A percentile compares a stretch with the other conserved stretches of the same genome.
These are phyloP conservation scores for Symbiodinium natans DNA, from an alignment of 73 alveolate species.

Conservation along the genomic window DNA sequence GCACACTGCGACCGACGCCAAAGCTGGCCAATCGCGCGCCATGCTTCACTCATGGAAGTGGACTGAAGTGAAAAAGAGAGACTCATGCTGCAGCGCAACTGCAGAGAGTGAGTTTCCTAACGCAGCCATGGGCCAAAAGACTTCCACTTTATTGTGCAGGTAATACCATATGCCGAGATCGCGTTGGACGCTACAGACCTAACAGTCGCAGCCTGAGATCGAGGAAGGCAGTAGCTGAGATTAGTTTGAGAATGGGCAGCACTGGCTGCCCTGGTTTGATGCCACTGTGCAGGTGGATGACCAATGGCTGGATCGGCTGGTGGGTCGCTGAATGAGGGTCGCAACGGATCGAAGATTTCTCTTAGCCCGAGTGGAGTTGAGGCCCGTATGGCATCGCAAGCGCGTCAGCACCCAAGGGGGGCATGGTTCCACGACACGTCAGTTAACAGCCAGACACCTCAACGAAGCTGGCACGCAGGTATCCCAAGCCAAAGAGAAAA, in stretches of 20 bases:
- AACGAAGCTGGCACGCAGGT: neutral
- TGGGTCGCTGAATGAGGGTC: neutral
- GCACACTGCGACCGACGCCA: neutral
- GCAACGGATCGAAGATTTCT: too few relatives aligned
- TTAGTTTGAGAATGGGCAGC: neutral
- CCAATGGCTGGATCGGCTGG: slow-evolving; percentile 20
- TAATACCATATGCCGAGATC: slow-evolving; percentile 50
- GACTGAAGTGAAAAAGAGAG: too few relatives aligned
- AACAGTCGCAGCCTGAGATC: neutral
- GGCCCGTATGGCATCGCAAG: neutral
- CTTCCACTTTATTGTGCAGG: too few relatives aligned
- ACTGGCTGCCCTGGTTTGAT: neutral
- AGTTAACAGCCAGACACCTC: neutral
- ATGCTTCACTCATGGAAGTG: neutral
- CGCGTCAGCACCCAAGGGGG: neutral
- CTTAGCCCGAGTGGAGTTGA: too few relatives aligned
- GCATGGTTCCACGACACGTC: neutral
- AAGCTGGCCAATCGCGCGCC: neutral
- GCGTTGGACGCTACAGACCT: slow-evolving; percentile 36
- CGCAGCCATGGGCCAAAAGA: too few relatives aligned
- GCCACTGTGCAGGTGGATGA: neutral
- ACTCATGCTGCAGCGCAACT: too few relatives aligned
- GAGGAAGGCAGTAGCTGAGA: neutral
- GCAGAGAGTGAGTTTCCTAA: too few relatives aligned
- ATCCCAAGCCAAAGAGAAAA: neutral